These are phyloP conservation scores for Cryptomeria japonica DNA, from an alignment of 75 land plant species.

Conservation along the genomic window DNA sequence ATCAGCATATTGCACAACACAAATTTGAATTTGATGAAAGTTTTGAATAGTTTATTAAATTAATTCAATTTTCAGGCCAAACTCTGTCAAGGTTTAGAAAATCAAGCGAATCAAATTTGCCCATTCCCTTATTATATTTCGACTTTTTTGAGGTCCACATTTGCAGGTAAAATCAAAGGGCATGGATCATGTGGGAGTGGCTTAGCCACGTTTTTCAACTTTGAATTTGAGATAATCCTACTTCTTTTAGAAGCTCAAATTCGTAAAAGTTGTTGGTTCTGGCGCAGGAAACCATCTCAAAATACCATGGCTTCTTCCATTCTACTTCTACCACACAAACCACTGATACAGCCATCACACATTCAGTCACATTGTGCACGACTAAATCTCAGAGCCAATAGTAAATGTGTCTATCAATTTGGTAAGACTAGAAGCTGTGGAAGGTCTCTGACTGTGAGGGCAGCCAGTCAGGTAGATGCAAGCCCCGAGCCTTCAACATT, in stretches of 20 bases:
- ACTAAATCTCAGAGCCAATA: background rate
- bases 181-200: background rate
- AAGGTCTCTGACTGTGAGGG: background rate
- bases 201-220: background rate
- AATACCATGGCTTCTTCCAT: background rate
- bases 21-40: no score
- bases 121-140: no score
- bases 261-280: background rate
- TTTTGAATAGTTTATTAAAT: no score
- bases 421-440: background rate
- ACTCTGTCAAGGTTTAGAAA: no score
- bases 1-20: no score
- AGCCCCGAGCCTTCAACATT: background rate
- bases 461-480: conserved; percentile 13
- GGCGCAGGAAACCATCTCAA: background rate
- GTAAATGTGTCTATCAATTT: background rate
- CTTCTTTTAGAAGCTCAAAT: background rate
- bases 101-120: no score
- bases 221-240: background rate
- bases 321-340: background rate
- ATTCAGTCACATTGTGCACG: background rate
- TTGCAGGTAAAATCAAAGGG: background rate
- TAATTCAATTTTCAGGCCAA: no score
- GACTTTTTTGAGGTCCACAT: background rate
- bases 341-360: background rate